Percentiles rank a stretch among this genome's conserved stretches.
phyloP scores from a whole-genome alignment of 78 protist species.

The Planoprotostelium fungivorum region DNA sequence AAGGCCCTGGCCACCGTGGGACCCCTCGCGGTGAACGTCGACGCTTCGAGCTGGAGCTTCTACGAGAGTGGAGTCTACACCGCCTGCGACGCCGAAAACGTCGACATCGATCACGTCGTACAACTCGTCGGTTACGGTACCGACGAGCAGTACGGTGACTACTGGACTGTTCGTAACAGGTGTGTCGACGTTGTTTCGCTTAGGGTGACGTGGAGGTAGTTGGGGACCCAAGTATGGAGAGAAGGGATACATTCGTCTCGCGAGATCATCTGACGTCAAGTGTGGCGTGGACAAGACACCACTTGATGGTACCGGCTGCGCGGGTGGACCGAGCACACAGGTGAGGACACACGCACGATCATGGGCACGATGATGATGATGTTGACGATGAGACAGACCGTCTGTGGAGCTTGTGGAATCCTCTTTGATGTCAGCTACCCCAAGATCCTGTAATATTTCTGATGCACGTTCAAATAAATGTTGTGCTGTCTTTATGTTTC shows the following conservation, averaged over 20 bases:
- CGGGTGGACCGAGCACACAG: neutral
- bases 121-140: neutral
- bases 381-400: no score
- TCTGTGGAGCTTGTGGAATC: neutral
- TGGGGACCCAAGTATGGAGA: neutral
- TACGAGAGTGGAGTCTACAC: conserved; percentile 8
- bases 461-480: neutral
- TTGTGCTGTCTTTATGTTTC: no score
- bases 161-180: neutral
- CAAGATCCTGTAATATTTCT: neutral
- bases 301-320: neutral
- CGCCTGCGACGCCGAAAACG: neutral
- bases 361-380: no score
- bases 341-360: no score
- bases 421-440: neutral
- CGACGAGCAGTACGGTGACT: neutral
- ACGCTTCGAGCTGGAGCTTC: conserved; percentile 59
- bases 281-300: neutral
- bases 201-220: neutral
- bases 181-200: neutral
- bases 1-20: conserved; percentile 20
- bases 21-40: conserved; percentile 61
- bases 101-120: neutral
- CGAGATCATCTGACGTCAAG: neutral
- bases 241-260: neutral